phyloP scores from a whole-genome alignment of 306 rosid genomes.

The Alnus glutinosa region DNA sequence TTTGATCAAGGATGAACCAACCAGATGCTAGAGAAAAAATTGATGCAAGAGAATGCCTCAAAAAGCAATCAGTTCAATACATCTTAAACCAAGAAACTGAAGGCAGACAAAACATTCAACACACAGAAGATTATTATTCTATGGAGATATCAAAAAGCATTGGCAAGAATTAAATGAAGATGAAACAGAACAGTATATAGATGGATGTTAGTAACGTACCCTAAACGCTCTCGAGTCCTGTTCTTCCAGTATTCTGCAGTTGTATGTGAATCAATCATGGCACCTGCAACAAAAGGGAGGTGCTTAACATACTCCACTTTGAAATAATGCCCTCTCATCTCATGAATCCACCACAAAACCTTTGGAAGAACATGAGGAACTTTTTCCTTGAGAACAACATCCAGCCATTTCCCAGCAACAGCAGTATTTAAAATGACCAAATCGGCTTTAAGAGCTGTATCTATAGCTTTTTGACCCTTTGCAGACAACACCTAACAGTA shows the following conservation, averaged over 20 bases:
- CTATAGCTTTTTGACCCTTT: constrained; percentile 71
- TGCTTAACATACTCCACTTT: constrained; percentile 95
- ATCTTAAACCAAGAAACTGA: not conserved
- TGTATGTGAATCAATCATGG: constrained; percentile 93
- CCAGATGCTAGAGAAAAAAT: not conserved
- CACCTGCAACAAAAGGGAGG: constrained; percentile 98
- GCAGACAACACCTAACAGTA: constrained; percentile 67
- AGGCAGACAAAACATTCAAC: not conserved
- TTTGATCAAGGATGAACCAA: not conserved
- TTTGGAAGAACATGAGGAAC: constrained; percentile 77
- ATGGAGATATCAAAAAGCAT: not conserved
- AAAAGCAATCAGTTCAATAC: constrained; percentile 1
- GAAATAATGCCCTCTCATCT: constrained; percentile 99
- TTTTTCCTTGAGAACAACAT: constrained; percentile 76
- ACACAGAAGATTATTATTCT: not conserved
- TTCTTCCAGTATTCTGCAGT: constrained; percentile 92
- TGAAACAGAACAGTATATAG: not conserved
- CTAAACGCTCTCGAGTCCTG: constrained; percentile 77
- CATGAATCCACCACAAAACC: constrained; percentile 99
- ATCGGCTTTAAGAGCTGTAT: constrained; percentile 78
- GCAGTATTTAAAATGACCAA: constrained; percentile 90
- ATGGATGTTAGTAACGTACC: constrained; percentile 40
- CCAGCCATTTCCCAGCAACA: constrained; percentile 99
- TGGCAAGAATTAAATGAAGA: not conserved
- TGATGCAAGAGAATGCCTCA: not conserved